Evolutionary conservation across 805 yeast genomes (phyloP), one percentile per base, ranked within the genome.

Genomic region (Candida ovalis): DNA sequence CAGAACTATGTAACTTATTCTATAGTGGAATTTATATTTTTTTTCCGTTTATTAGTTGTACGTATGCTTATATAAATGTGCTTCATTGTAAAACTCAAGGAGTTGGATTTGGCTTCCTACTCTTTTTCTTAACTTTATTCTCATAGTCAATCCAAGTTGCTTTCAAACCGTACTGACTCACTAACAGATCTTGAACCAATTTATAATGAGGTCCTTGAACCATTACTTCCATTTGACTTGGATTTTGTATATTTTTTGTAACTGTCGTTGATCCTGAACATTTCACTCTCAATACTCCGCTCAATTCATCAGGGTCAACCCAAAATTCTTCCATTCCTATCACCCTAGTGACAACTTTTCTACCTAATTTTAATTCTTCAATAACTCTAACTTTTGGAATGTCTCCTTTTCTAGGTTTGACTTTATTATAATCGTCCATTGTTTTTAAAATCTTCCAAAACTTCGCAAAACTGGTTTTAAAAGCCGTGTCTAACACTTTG

Each of bases 171-270:
- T 73, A 71, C 49, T 80, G 71, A 4, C 69, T 70, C 40, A 69
- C 74, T 48, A 91, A 67, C 40, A 84, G 63, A 2, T 82, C 84
- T n/a, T 74, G 69, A 10, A 86, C 79, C 0, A 75, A 63, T 42
- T 79, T 76, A 22, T 82, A 81, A 62, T 92, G 98, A 2, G 92
- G 86, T 0, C 99, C 99, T 69, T 94, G 98, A 2, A 94, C 96
- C 42, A 82, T 76, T 3, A 94, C 89, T 58, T 88, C 95, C 37
- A 73, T 64, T 0, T 76, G 59, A 35, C 74, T 76, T 4, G 84
- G 83, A 44, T 78, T 76, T 36, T 77, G 78, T 15, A 72, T 70
- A 38, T 80, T 77, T 25, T 78, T 81, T 0, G 84, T 84, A 10
- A 87, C 75, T 0, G 96, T 82, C 0, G 94, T 77, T 0, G 97